Evolutionary conservation across 2,329 filamentous ascomycete species (phyloP), one percentile per base, ranked within the genome.

Genomic region (Ascochyta pisi): DNA sequence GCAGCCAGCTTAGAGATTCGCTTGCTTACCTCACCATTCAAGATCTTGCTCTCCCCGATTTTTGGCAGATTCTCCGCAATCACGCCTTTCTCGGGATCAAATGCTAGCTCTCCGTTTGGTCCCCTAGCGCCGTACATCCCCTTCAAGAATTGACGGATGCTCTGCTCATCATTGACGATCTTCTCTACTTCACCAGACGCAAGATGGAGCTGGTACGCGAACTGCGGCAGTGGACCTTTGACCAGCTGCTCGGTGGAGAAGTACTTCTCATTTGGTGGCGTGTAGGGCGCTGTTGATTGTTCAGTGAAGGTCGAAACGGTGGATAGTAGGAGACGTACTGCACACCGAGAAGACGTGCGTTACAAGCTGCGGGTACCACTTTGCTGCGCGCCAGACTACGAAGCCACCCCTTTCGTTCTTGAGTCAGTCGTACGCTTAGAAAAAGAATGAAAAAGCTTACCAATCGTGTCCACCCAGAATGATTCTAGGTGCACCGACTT

Each of bases 401-500:
- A 83, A 82, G 66, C 91, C 92, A 73, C 94, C 94, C 91, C 82
- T 82, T 27, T 12, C 22, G 8, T 37, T 8, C 9, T 3, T 45
- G n/a, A 24, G 43, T 65, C 27, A 34, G 33, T 16, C 65, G 58
- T 44, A 38, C 27, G 39, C 7, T 37, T 9, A 3, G 8, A 22
- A 15, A 12, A 10, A 15, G 19, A 9, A 19, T 3, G 9, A 6
- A 16, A 13, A 4, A 19, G 19, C 60, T 35, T 46, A 75, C 85
- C 94, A 97, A 77, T 98, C 94, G 78, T 97, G 94, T 7, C 92
- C 94, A 44, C 92, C 92, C 13, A 97, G 83, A 53, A 97, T 88
- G 68, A 96, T 89, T 43, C 74, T 79, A 39, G 71, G 79, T 49
- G 80, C 78, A 4, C 79, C 78, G 4, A 88, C 74, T 34, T 88